Conservation (phyloP, 2,329 filamentous ascomycete genomes). For the Pseudogymnoascus sp. region DNA sequence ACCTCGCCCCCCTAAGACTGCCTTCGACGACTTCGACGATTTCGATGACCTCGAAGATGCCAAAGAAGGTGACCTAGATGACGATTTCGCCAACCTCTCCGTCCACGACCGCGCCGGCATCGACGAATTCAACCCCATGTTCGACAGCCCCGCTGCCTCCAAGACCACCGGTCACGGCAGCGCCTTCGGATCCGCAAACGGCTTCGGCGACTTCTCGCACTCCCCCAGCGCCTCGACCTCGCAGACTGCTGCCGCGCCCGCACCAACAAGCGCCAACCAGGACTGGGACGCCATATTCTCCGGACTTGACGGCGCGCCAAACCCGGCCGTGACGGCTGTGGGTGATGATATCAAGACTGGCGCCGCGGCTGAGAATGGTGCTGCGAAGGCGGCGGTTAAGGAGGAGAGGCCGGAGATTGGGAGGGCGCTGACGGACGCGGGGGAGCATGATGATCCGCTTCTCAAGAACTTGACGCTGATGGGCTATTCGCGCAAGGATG, state of each 20-base stretch:
- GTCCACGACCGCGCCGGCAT: slow-evolving; percentile 51
- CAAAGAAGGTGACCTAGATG: slow-evolving; percentile 69
- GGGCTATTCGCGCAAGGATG: slow-evolving; percentile 71
- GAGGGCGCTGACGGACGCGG: slow-evolving; percentile 62
- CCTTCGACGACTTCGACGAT: slow-evolving; percentile 69
- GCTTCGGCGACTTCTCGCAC: slow-evolving; percentile 39
- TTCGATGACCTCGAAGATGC: slow-evolving; percentile 80
- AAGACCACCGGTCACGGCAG: slow-evolving; percentile 23
- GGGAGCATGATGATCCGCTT: slow-evolving; percentile 83
- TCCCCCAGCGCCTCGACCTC: slow-evolving; percentile 36
- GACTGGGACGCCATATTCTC: slow-evolving; percentile 97
- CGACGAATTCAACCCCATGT: slow-evolving; percentile 74
- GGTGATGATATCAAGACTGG: slow-evolving; percentile 13
- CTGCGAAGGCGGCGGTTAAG: slow-evolving; percentile 12
- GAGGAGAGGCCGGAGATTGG: slow-evolving; percentile 41
- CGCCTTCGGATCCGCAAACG: slow-evolving; percentile 21
- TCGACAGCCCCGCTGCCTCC: slow-evolving; percentile 51
- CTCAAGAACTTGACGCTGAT: slow-evolving; percentile 82
- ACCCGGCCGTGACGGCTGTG: slow-evolving; percentile 21
- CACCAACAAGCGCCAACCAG: slow-evolving; percentile 42
- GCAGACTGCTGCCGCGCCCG: slow-evolving; percentile 26
- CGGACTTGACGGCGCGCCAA: slow-evolving; percentile 52
- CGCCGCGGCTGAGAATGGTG: slow-evolving; percentile 14
- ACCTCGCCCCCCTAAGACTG: slow-evolving; percentile 36
- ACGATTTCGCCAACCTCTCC: slow-evolving; percentile 70